Base-by-base conservation (phyloP, 805 yeast genomes). In the Kazachstania africana region DNA sequence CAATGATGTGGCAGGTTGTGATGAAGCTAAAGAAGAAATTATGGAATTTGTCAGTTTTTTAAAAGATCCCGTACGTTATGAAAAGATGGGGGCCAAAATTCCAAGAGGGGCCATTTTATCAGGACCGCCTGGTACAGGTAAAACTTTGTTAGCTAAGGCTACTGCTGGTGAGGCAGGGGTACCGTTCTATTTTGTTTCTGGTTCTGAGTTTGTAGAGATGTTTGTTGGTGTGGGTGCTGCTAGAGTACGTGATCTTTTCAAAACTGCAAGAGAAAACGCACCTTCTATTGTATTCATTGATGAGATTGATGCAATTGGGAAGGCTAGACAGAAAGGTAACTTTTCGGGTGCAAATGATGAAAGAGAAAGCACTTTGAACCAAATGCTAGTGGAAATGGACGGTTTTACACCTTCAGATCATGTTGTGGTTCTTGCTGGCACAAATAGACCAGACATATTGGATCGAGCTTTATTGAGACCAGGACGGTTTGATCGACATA, bases 101-200 rank as follows among this genome's bases (percentile, higher is more conserved):
- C 99, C 99, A 29, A 74, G 97, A 53, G 99, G 99, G 45, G 98
- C 98, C 8, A 83, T 91, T 37, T 63, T 91, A 35, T 80, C 95
- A 2, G 99, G 99, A 29, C 95, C 98, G 12, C 99, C 99, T 31
- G 99, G 99, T 64, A 91, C 98, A 8, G 99, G 99, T 74, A 91
- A 91, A 56, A 91, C 99, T 1, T 65, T 91, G 33, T 63, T 91
- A 31, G 99, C 99, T 9, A 88, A 84, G 53, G 99, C 99, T 4
- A 91, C 97, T 30, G 98, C 98, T 2, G 98, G 98, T 43, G 99
- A 91, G 58, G 98, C 99, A 0, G 94, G 91, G 35, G 98, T 91
- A 25, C 96, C 99, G 26, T 91, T 91, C 55, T 76, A 76, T 47
- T 81, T 94, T 12, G 97, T 91, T 13, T 82, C 95, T 1, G 98